These are phyloP conservation scores for Uncinocarpus reesii DNA, from an alignment of 2,329 filamentous ascomycete species.

Conservation along the genomic window DNA sequence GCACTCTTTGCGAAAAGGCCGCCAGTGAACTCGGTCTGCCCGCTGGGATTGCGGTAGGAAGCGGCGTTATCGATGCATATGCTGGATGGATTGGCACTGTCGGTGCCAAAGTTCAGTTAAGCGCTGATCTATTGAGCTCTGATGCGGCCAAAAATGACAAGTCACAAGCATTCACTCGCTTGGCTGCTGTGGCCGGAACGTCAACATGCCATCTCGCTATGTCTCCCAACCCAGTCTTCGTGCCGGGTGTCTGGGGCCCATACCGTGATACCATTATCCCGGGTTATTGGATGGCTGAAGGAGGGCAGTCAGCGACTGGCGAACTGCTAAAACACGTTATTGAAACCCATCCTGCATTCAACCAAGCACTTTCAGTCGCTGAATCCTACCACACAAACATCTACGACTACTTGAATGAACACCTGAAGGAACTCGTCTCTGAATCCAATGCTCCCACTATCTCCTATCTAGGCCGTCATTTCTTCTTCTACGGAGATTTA, in stretches of 20 bases:
- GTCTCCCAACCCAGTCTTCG: slow-evolving; percentile 86
- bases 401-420: slow-evolving; percentile 88
- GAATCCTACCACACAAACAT: slow-evolving; percentile 78
- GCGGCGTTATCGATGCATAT: slow-evolving; percentile 95
- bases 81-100: slow-evolving; percentile 98
- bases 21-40: slow-evolving; percentile 73
- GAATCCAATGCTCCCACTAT: slow-evolving; percentile 62
- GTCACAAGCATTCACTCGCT: slow-evolving; percentile 81
- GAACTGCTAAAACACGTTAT: slow-evolving; percentile 90
- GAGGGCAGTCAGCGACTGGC: slow-evolving; percentile 90
- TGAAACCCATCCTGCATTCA: slow-evolving; percentile 86
- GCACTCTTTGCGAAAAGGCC: slow-evolving; percentile 71
- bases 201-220: slow-evolving; percentile 96
- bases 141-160: slow-evolving; percentile 68
- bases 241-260: slow-evolving; percentile 91
- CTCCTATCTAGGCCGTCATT: slow-evolving; percentile 77
- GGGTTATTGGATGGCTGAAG: slow-evolving; percentile 92
- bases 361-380: slow-evolving; percentile 66
- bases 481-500: slow-evolving; percentile 97
- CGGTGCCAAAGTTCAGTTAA: slow-evolving; percentile 82
- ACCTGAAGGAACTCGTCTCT: slow-evolving; percentile 65
- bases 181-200: slow-evolving; percentile 90
- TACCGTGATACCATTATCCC: slow-evolving; percentile 91
- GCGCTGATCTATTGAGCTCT: slow-evolving; percentile 55
- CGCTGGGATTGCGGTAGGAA: slow-evolving; percentile 81